phyloP scores from a whole-genome alignment of 1,284 basidiomycete genomes.

The Rhodotorula sp. region DNA sequence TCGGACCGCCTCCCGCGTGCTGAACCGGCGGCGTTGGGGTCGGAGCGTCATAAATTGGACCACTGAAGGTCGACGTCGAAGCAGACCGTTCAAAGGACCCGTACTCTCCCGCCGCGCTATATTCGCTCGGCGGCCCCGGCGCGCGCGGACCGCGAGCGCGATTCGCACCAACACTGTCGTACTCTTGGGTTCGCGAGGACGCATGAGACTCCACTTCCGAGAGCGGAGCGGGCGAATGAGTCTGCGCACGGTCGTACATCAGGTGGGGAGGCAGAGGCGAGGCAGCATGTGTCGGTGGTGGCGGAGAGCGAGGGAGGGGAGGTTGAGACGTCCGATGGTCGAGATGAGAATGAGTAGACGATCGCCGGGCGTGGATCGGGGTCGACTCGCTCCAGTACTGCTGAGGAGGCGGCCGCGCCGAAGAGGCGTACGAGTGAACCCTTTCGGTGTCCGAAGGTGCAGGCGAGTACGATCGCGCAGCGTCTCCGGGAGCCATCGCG shows the following conservation, averaged over 20 bases:
- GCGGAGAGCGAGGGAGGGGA: neutral
- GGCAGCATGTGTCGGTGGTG: neutral
- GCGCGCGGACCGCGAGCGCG: neutral
- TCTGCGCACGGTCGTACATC: neutral
- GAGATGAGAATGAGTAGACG: no score
- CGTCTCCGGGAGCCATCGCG: no score
- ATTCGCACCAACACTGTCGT: neutral
- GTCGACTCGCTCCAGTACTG: no score
- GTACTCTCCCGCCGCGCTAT: constrained; percentile 15
- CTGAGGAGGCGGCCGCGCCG: neutral
- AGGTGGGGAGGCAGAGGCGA: neutral
- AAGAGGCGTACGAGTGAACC: neutral
- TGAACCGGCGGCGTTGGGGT: neutral
- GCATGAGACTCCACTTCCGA: neutral
- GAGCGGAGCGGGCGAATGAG: neutral
- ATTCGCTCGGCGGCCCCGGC: constrained; percentile 2
- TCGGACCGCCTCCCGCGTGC: neutral
- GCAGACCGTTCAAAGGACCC: constrained; percentile 6
- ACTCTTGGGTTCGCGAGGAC: neutral
- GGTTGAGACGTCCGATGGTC: neutral
- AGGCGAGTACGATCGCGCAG: constrained; percentile 1
- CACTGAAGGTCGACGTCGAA: neutral
- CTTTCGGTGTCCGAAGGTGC: neutral
- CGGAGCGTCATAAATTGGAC: no score
- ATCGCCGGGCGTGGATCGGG: no score